phyloP scores from a whole-genome alignment of 495 filamentous ascomycete species.

The Neurospora cerealis region DNA sequence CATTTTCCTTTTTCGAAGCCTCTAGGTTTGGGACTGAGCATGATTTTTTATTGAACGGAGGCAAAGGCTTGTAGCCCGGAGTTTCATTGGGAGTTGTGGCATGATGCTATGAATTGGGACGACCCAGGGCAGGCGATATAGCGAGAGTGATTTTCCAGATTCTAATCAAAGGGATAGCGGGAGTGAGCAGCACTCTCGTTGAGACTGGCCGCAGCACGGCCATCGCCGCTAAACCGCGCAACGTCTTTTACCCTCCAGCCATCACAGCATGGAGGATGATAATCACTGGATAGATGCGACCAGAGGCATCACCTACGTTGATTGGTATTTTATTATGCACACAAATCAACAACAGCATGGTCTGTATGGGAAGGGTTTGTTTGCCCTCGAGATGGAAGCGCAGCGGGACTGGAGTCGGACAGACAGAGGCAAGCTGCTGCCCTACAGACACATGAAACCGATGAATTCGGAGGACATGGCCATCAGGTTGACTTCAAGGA shows the following conservation, averaged over 20 bases:
- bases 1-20: slow-evolving; percentile 4
- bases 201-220: background rate
- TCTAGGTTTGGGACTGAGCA: slow-evolving; percentile 7
- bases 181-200: background rate
- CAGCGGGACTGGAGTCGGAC: background rate
- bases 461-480: background rate
- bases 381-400: background rate
- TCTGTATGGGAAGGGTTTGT: background rate
- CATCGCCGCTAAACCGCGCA: background rate
- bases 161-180: slow-evolving; percentile 3
- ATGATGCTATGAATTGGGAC: slow-evolving; percentile 13
- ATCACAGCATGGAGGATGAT: background rate
- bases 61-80: slow-evolving; percentile 6
- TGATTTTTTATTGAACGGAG: slow-evolving; percentile 7
- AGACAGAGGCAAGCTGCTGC: background rate
- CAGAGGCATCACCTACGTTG: background rate
- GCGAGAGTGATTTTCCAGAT: slow-evolving; percentile 3
- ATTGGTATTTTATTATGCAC: background rate
- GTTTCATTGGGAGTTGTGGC: slow-evolving; percentile 8
- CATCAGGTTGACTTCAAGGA: background rate
- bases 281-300: slow-evolving; percentile 7
- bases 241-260: background rate
- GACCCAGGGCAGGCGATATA: background rate
- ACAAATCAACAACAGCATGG: background rate
- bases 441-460: background rate